phyloP scores from a whole-genome alignment of 257 asterid species.

The Coffea canephora region DNA sequence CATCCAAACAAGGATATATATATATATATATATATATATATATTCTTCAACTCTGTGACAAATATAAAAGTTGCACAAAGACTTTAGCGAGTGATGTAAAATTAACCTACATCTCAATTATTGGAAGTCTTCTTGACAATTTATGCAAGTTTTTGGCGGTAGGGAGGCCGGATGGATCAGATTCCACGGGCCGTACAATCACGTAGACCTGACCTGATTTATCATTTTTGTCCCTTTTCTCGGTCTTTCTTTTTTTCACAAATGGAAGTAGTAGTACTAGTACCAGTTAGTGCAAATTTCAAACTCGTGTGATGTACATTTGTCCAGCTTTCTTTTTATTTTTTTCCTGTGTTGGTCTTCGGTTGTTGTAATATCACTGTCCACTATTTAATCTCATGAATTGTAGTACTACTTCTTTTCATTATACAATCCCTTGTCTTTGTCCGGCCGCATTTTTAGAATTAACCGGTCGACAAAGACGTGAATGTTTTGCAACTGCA shows the following conservation, averaged over 20 bases:
- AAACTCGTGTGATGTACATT: not conserved
- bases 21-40: too few species aligned
- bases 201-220: not conserved
- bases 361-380: not conserved
- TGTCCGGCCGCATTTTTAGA: not conserved
- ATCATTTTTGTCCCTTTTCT: not conserved
- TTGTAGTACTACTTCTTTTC: not conserved
- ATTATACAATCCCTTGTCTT: not conserved
- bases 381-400: not conserved
- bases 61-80: too few species aligned
- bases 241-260: not conserved
- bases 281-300: not conserved
- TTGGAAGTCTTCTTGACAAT: too few species aligned
- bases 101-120: too few species aligned
- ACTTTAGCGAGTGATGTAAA: too few species aligned
- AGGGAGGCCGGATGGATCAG: not conserved
- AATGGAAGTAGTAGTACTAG: not conserved
- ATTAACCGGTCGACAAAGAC: too few species aligned
- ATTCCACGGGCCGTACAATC: not conserved
- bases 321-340: not conserved
- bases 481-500: not conserved
- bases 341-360: not conserved
- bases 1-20: too few species aligned
- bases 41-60: too few species aligned
- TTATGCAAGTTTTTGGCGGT: not conserved